Base-by-base conservation (phyloP, 768 basidiomycete species). In the Rickenella mellea region DNA sequence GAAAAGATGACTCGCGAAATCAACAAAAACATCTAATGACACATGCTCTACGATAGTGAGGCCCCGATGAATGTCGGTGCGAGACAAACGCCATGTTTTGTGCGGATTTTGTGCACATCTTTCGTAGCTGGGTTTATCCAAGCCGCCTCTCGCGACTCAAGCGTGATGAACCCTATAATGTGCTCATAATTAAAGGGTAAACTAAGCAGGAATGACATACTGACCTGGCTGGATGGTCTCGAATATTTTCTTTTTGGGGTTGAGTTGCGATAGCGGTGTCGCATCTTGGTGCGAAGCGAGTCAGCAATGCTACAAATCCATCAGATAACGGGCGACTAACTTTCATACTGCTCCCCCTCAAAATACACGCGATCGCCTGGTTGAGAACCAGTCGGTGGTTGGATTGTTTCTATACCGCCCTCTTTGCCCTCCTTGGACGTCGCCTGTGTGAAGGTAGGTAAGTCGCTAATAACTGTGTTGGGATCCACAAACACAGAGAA, bases 161-260 rank as follows among this genome's bases (percentile, higher is more conserved):
- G 70, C 5, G 96, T 98, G 27, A 73, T 91, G 58, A 99, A 96
- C 15, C 83, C 88, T 80, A 49, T 19, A 33, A 20, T 49, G 26
- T 21, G 9, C 44, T 21, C 41, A 27, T 42, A 44, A n/a, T 37
- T 12, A 29, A 4, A 33, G 17, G 22, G 38, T 21, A 4, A 6
- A 40, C 33, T 38, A 49, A 35, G 27, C 41, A 42, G n/a, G 41
- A 26, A 24, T 26, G 24, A 12, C 5, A 8, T 35, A 36, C 62
- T 19, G 51, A 82, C 89, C 84, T 39, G 92, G 91, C 57, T 96
- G 96, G 39, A 99, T 78, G 0, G 92, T 83, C 66, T 99, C 96
- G 54, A 97, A 99, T 25, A 98, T 87, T 67, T 98, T 99, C 70
- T 96, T 98, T 68, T 98, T 99, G 10, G 96, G 96, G 62, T 97